Conservation (phyloP, 805 yeast genomes). For the Hanseniaspora jakobsenii region DNA sequence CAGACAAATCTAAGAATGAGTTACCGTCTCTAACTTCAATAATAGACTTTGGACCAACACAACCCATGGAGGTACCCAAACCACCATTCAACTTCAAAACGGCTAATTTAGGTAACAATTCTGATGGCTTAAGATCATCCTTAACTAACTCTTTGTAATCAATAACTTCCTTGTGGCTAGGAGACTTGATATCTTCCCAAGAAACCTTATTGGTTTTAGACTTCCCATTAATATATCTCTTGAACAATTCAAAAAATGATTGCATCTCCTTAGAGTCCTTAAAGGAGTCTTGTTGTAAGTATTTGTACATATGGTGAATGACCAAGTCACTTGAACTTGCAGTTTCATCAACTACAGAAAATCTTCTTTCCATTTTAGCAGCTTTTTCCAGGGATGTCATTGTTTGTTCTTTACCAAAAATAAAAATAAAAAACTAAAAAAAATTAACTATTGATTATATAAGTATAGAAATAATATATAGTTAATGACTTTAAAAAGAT, state of each 20-base stretch:
- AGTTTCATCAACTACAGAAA: slow-evolving; percentile 9
- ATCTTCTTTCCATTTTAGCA: slow-evolving; percentile 4
- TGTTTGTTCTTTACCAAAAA: too few species aligned
- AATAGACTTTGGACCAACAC: slow-evolving; percentile 97
- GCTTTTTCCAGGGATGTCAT: slow-evolving; percentile 14
- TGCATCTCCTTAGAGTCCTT: slow-evolving; percentile 72
- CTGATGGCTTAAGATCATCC: slow-evolving; percentile 21
- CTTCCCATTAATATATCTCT: slow-evolving; percentile 82
- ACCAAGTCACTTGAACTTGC: slow-evolving; percentile 13
- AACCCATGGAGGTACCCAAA: slow-evolving; percentile 97
- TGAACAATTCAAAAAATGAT: slow-evolving; percentile 80
- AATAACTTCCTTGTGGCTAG: slow-evolving; percentile 78
- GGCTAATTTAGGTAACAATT: slow-evolving; percentile 64
- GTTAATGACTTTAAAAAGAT: too few species aligned
- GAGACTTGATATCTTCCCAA: slow-evolving; percentile 94
- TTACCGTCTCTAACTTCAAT: slow-evolving; percentile 98
- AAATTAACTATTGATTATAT: too few species aligned
- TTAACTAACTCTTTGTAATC: slow-evolving; percentile 45
- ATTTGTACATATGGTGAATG: slow-evolving; percentile 15
- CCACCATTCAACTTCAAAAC: slow-evolving; percentile 97
- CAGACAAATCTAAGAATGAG: slow-evolving; percentile 88
- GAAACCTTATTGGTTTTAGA: slow-evolving; percentile 66
- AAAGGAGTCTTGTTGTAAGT: slow-evolving; percentile 38
- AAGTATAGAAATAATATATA: too few species aligned
- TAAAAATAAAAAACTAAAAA: too few species aligned